A percentile compares a stretch with the other conserved stretches of the same genome.
Conservation (phyloP, 345 rosid genomes). For the Citrus sinensis region DVS_A1.0 CM039168.1:29463001-29463500, state of each 20-base stretch:
- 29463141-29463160: slow-evolving; percentile 35
- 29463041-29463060: background rate
- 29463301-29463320: slow-evolving; percentile 43
- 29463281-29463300: slow-evolving; percentile 19
- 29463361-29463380: slow-evolving; percentile 14
- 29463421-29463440: background rate
- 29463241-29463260: slow-evolving; percentile 25
- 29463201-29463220: slow-evolving; percentile 32
- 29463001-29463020: slow-evolving; percentile 30
- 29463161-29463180: slow-evolving; percentile 47
- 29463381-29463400: slow-evolving; percentile 44
- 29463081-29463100: slow-evolving; percentile 52
- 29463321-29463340: slow-evolving; percentile 46
- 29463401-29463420: background rate
- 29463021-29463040: slow-evolving; percentile 37
- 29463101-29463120: slow-evolving; percentile 38
- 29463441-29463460: background rate
- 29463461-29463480: slow-evolving; percentile 12
- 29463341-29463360: slow-evolving; percentile 56
- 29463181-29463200: slow-evolving; percentile 12
- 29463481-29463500: slow-evolving; percentile 70
- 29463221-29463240: slow-evolving; percentile 20
- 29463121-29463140: slow-evolving; percentile 14
- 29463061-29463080: slow-evolving; percentile 38
- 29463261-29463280: slow-evolving; percentile 45